Percentiles rank a stretch among this genome's conserved stretches.
These are phyloP conservation scores for Pleurotus platypus DNA, from an alignment of 768 basidiomycete species.

Conservation along the genomic window DNA sequence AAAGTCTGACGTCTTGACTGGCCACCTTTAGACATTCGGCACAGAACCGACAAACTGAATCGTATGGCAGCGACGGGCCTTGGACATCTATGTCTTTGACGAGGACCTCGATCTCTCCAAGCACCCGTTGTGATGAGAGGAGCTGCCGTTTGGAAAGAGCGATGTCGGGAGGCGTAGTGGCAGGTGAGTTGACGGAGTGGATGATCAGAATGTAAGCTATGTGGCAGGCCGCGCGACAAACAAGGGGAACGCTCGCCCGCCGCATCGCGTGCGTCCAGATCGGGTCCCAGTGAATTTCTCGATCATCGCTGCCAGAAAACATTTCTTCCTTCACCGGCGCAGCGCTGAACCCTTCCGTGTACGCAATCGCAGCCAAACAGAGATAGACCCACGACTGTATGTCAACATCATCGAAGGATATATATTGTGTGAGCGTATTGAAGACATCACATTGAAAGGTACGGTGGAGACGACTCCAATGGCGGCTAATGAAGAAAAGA, in stretches of 20 bases:
- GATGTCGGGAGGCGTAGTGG: constrained; percentile 9
- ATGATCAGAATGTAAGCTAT: constrained; percentile 53
- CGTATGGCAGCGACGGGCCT: constrained; percentile 82
- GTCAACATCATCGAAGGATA: constrained; percentile 58
- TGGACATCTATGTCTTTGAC: constrained; percentile 86
- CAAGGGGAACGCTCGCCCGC: constrained; percentile 59
- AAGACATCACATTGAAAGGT: constrained; percentile 56
- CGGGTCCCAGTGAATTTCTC: constrained; percentile 60
- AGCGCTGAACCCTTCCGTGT: constrained; percentile 33
- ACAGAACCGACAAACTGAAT: constrained; percentile 87
- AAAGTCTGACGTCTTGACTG: constrained; percentile 77
- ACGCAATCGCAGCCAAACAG: constrained; percentile 70
- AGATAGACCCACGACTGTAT: constrained; percentile 87
- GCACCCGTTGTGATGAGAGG: constrained; percentile 53
- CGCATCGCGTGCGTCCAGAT: constrained; percentile 84
- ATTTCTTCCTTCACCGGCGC: background rate
- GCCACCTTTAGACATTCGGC: constrained; percentile 65
- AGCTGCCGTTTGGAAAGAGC: background rate
- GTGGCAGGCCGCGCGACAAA: constrained; percentile 81
- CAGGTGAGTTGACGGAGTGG: constrained; percentile 27
- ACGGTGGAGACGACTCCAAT: constrained; percentile 65
- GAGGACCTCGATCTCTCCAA: constrained; percentile 74
- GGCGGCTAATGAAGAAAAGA: constrained; percentile 79
- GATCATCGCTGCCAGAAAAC: background rate
- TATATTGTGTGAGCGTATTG: constrained; percentile 50